Base-by-base conservation (phyloP, 768 basidiomycete species). In the Leucogyrophana mollusca region DNA sequence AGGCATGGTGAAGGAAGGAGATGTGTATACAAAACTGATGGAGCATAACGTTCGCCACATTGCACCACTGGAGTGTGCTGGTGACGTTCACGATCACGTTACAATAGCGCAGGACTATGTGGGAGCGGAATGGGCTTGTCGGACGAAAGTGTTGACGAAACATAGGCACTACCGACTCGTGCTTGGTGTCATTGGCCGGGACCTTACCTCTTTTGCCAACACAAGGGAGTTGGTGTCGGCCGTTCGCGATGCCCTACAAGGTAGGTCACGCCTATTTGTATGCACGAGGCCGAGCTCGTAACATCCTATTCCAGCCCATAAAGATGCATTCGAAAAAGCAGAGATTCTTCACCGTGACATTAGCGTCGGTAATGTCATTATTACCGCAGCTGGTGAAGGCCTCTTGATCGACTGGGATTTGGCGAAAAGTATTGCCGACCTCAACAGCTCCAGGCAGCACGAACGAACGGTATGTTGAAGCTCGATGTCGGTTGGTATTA, bases 321-420 rank as follows among this genome's bases (percentile, higher is more conserved):
- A 35, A 21, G 25, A n/a, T 3, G n/a, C 40, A 36, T 22, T 11
- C 17, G 23, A n/a, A n/a, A n/a, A n/a, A 21, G n/a, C 21, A 34
- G 13, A 41, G 16, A 3, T 46, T 25, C 24, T 46, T 14, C 50
- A 51, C 11, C 14, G 35, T 1, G 34, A 51, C 4, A 20, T 48
- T 7, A 48, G 46, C 24, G 3, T 24, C 9, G 40, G 40, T 10
- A 48, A 43, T 16, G 27, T 48, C 13, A 20, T 48, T 4, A 48
- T 48, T 14, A 18, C 11, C 33, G n/a, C n/a, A n/a, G 14, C 10
- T 13, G 33, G 32, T 8, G 4, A 23, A 8, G 46, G 46, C 0
- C 9, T 34, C 24, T 18, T 48, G 6, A 48, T 48, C 4, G 40
- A 48, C 25, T 48, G 46, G 46, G 40, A 48, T 17, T 8, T 48